Evolutionary conservation across 2,329 filamentous ascomycete species (phyloP), one percentile per base, ranked within the genome.

Genomic region (Dryadomyces quercus-mongolicae): DNA sequence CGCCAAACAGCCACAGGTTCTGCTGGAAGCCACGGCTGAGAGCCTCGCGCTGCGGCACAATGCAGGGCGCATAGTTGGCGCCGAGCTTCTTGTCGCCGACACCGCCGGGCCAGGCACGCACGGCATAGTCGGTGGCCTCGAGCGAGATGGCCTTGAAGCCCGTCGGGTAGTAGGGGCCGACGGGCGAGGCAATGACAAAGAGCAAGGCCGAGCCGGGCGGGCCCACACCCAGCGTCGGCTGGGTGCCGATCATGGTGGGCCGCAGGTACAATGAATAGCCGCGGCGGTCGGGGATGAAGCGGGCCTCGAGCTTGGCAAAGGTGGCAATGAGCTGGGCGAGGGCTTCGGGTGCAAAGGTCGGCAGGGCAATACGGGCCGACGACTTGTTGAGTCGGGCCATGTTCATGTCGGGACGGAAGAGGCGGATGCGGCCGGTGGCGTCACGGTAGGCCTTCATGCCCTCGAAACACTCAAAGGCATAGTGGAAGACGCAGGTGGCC

Each of bases 371-470:
- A 60, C 93, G 87, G 43, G 88, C 82, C 50, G 88, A 82, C 2
- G 91, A 96, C 70, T 86, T 88, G 77, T 97, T 98, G 70, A 98
- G 73, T 57, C 93, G 86, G 60, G 77, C 84, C 92, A 97, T 97
- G 76, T 98, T 98, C 79, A 82, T 93, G 68, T 95, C 86, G 2
- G 93, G 93, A 38, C 93, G 82, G 79, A 98, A 98, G 54, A 98
- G 76, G 54, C 92, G 84, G 62, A 95, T 81, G 56, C 83, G 74
- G 62, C 88, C 88, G 46, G 81, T 67, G 64, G 78, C 81, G 73
- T 95, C 89, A 71, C 92, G 94, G 79, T 98, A 98, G 57, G 93
- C 93, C 76, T 98, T 98, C 90, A 97, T 95, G 62, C 93, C 93
- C 75, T 98, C 93, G 71, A 98, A 98, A 69, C 87, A 93, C 71